A percentile compares a stretch with the other conserved stretches of the same genome.
Evolutionary conservation across 345 rosid species (phyloP).

Genomic region (Brassica carinata): DNA sequence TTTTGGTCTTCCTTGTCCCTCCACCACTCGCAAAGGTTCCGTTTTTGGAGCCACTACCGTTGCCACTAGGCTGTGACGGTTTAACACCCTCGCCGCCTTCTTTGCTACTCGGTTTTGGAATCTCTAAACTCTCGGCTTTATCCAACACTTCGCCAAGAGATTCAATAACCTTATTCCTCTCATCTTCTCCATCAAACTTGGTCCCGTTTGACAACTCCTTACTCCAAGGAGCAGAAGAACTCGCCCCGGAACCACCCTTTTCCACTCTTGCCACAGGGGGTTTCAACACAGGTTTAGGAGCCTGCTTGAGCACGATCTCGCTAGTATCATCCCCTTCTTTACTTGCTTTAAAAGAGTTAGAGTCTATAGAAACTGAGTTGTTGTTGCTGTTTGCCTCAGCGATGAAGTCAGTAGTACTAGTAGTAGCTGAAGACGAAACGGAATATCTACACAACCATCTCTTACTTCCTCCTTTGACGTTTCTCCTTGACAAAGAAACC

Average conservation of each 20-base stretch:
- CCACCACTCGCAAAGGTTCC: constrained; percentile 38
- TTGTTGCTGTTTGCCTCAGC: constrained; percentile 55
- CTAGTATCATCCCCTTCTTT: constrained; percentile 50
- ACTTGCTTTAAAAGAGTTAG: constrained; percentile 48
- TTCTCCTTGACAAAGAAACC: constrained; percentile 58
- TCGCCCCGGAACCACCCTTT: constrained; percentile 36
- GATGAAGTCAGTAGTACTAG: constrained; percentile 62
- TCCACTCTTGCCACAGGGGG: constrained; percentile 47
- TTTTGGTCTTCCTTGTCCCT: constrained; percentile 52
- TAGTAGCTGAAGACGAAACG: constrained; percentile 47
- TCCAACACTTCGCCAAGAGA: constrained; percentile 90
- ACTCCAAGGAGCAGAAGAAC: constrained; percentile 49
- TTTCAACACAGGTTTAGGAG: constrained; percentile 78
- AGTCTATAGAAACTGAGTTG: constrained; percentile 54
- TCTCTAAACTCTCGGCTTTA: constrained; percentile 82
- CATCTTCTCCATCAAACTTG: constrained; percentile 48
- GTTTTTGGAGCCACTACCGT: constrained; percentile 36
- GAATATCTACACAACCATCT: constrained; percentile 87
- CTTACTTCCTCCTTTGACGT: constrained; percentile 48
- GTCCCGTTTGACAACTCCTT: constrained; percentile 28
- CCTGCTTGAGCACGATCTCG: constrained; percentile 69
- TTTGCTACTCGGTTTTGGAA: constrained; percentile 43
- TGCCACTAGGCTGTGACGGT: constrained; percentile 35
- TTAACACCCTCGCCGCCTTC: constrained; percentile 45
- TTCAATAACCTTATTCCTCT: constrained; percentile 73